These are phyloP conservation scores for Penicillium cinerascens DNA, from an alignment of 495 filamentous ascomycete genomes.

Conservation along the genomic window DNA sequence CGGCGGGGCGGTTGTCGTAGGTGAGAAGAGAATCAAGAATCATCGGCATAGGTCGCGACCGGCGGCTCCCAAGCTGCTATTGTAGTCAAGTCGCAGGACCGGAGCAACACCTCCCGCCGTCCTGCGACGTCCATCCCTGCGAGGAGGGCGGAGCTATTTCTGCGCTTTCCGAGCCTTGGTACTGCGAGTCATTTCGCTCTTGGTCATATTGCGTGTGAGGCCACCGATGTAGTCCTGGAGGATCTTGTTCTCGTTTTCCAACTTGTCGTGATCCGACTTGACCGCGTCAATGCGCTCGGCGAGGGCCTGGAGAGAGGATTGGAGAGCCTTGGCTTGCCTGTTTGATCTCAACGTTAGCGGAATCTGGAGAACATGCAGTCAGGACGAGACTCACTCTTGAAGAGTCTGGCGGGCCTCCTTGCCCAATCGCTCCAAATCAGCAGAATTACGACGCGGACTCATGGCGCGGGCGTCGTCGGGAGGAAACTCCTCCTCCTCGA, in stretches of 20 bases:
- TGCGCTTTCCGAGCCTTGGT: slow-evolving; percentile 45
- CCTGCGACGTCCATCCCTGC: slow-evolving; percentile 6
- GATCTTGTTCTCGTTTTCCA: slow-evolving; percentile 92
- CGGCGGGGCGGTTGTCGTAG: slow-evolving; percentile 9
- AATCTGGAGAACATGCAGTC: background rate
- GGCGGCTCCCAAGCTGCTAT: slow-evolving; percentile 3
- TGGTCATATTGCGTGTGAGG: slow-evolving; percentile 52
- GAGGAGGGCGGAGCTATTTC: slow-evolving; percentile 27
- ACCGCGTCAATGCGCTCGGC: slow-evolving; percentile 94
- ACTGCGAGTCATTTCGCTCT: slow-evolving; percentile 44
- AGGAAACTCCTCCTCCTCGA: slow-evolving; percentile 65
- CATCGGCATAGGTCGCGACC: slow-evolving; percentile 2
- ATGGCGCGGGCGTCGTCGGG: slow-evolving; percentile 88
- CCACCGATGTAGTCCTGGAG: slow-evolving; percentile 76
- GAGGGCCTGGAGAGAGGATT: slow-evolving; percentile 80
- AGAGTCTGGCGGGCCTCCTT: slow-evolving; percentile 69
- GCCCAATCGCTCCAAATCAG: slow-evolving; percentile 80
- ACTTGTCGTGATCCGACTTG: slow-evolving; percentile 86
- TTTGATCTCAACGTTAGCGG: background rate
- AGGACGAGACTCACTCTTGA: slow-evolving; percentile 52
- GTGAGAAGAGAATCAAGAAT: slow-evolving; percentile 11
- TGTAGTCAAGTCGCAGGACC: slow-evolving; percentile 4
- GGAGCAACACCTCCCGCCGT: slow-evolving; percentile 1
- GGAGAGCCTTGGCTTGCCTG: slow-evolving; percentile 83
- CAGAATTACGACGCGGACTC: slow-evolving; percentile 87